Base-by-base conservation (phyloP, 78 protist genomes). In the Pigoraptor vietnamica region DNA sequence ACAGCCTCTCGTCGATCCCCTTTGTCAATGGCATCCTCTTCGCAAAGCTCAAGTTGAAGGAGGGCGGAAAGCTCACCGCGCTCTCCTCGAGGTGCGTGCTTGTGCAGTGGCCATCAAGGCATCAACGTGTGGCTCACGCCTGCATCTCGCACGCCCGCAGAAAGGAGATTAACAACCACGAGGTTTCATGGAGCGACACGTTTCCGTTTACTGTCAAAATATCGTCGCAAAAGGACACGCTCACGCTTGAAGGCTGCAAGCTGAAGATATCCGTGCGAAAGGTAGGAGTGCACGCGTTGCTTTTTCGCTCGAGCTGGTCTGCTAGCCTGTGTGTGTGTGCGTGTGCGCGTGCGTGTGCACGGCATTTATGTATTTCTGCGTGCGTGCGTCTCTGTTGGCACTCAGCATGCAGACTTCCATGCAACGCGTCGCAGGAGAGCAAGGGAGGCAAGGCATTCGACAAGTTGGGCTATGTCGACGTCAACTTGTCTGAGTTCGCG, bases 391-490 rank as follows among this genome's bases (percentile, higher is more conserved):
- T 48, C 14, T 48, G 67, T 48, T 48, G 67, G 6, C 67, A 14
- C 67, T 48, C n/a, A n/a, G n/a, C n/a, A n/a, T n/a, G n/a, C n/a
- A n/a, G n/a, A n/a, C n/a, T n/a, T n/a, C n/a, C n/a, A n/a, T n/a
- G n/a, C n/a, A n/a, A n/a, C 56, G 14, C 14, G 56, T 40, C 56
- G 88, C 33, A 83, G 88, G 88, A 83, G 38, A 32, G 88, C 1
- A 29, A 83, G 38, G 88, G 88, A 2, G 88, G 88, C 88, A 83
- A 83, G 38, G 9, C 88, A 83, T 83, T 83, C 39, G 88, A 83
- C 24, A 83, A 83, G 19, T 1, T 83, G 23, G 88, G 88, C 25
- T 83, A 23, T 34, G 88, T 83, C 39, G 24, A 83, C 23, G 38
- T 83, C 9, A 24, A 83, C 25, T 19, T 83, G 35, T 29, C 88